Percentiles rank a stretch among this genome's conserved stretches.
phyloP scores from a whole-genome alignment of 2,329 filamentous ascomycete genomes.

The Xylaria sp. region DNA sequence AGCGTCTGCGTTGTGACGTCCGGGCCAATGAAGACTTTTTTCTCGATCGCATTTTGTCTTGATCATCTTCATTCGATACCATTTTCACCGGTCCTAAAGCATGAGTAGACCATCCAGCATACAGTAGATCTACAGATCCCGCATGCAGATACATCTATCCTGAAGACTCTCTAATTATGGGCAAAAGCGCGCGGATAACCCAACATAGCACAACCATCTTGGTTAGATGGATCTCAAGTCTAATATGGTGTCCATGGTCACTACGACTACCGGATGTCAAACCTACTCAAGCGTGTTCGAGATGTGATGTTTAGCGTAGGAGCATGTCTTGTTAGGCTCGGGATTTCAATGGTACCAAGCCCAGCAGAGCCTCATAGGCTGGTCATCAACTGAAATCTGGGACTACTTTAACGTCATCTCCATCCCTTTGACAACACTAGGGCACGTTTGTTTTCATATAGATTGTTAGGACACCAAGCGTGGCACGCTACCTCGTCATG shows the following conservation, averaged over 20 bases:
- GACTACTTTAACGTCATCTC: constrained; percentile 1
- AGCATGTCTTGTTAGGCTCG: neutral
- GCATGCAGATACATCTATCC: neutral
- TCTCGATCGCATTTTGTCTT: no score
- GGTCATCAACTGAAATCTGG: neutral
- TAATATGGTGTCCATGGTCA: constrained; percentile 9
- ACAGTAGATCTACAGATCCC: neutral
- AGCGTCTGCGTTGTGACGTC: neutral
- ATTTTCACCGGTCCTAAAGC: neutral
- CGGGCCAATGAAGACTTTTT: neutral
- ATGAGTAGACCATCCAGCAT: neutral
- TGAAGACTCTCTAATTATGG: neutral
- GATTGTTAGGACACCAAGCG: neutral
- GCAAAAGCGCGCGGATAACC: neutral
- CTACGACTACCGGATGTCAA: constrained; percentile 17
- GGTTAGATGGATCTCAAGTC: neutral
- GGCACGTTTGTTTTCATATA: neutral
- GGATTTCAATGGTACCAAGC: neutral
- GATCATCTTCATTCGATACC: neutral
- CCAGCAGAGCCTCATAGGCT: constrained; percentile 12
- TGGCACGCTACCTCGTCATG: neutral
- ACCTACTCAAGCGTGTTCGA: neutral
- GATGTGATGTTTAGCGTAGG: constrained; percentile 7
- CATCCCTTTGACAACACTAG: neutral
- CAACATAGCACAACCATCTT: neutral